These are phyloP conservation scores for Aureobasidium sp. DNA, from an alignment of 2,329 filamentous ascomycete genomes.

Conservation along the genomic window DNA sequence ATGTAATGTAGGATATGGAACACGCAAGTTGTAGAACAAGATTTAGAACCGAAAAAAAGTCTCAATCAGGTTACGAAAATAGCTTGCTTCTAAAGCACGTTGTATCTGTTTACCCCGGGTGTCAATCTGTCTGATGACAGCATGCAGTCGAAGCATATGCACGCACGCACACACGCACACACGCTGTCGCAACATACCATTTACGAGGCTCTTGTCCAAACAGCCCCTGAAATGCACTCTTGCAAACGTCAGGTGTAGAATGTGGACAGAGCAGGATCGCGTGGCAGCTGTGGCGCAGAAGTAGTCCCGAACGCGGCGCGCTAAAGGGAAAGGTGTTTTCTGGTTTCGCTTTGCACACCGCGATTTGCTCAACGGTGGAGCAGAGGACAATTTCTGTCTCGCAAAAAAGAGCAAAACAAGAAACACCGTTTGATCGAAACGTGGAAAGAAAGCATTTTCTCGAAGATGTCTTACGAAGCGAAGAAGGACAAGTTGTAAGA, in stretches of 20 bases:
- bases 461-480: background rate
- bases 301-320: background rate
- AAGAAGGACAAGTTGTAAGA: background rate
- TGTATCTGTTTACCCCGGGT: background rate
- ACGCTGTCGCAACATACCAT: background rate
- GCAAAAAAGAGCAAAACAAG: background rate
- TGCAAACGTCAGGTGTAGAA: background rate
- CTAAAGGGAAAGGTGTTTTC: background rate
- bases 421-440: background rate
- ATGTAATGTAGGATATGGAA: slow-evolving; percentile 14
- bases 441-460: background rate
- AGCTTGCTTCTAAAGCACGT: background rate
- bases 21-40: slow-evolving; percentile 5
- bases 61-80: background rate
- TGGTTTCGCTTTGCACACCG: slow-evolving; percentile 4
- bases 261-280: background rate
- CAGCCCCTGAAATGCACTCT: background rate
- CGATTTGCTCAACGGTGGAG: slow-evolving; percentile 5
- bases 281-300: slow-evolving; percentile 2
- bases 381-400: background rate
- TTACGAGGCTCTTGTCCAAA: background rate
- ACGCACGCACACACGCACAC: background rate
- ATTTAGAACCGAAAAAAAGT: background rate
- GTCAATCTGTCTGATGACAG: background rate
- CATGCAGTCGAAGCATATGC: background rate